phyloP scores from a whole-genome alignment of 2,329 filamentous ascomycete genomes.

The Blastomyces parvus region DNA sequence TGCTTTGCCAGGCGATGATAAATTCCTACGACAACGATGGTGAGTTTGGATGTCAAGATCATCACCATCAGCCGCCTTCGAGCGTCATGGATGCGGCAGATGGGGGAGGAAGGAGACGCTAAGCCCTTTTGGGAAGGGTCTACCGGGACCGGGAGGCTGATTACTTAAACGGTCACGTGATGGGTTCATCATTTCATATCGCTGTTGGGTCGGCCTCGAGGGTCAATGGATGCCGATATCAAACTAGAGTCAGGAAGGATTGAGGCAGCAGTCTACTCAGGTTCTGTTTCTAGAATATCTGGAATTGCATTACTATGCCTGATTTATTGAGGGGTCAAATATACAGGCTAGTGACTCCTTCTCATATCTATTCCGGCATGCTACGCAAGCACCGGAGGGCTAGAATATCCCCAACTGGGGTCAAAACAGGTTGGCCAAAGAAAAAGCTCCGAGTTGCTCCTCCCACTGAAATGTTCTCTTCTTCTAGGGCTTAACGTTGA shows the following conservation, averaged over 20 bases:
- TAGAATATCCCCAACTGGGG: neutral
- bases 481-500: neutral
- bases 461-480: neutral
- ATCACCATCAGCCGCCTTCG: neutral
- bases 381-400: neutral
- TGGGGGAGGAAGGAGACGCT: neutral
- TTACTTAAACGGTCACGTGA: no score
- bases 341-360: neutral
- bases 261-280: neutral
- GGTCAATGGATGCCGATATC: neutral
- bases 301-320: neutral
- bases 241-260: neutral
- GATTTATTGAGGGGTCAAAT: neutral
- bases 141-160: neutral
- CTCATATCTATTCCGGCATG: neutral
- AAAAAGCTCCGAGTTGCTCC: neutral
- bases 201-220: no score
- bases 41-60: neutral
- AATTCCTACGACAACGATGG: neutral
- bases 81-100: neutral
- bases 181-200: no score
- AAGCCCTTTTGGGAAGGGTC: neutral
- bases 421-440: neutral
- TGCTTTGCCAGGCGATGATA: neutral
- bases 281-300: neutral